These are phyloP conservation scores for Candida boleticola DNA, from an alignment of 805 yeast species.

Conservation along the genomic window DNA sequence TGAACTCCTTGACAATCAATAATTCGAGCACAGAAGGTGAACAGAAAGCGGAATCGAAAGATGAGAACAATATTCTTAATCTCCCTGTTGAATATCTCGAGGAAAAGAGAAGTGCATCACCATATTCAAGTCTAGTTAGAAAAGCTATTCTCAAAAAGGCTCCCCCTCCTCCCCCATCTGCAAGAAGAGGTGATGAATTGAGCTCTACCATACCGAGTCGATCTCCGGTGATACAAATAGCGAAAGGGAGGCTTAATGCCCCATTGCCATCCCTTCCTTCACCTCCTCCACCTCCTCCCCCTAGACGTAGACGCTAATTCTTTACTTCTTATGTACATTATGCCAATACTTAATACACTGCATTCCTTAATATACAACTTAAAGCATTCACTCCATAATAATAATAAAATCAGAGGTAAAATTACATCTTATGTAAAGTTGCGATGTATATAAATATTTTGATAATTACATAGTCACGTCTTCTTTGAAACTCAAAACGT, in stretches of 20 bases:
- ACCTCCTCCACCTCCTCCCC: slow-evolving; percentile 38
- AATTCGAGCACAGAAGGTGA: slow-evolving; percentile 1
- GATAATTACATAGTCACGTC: slow-evolving; percentile 27
- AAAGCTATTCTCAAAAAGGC: slow-evolving; percentile 35
- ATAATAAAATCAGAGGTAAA: background rate
- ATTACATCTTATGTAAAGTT: too few species aligned
- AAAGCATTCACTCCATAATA: too few species aligned
- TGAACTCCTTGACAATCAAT: background rate
- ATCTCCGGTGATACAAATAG: too few species aligned
- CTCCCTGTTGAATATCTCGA: slow-evolving; percentile 31
- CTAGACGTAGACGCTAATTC: slow-evolving; percentile 24
- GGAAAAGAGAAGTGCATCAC: slow-evolving; percentile 16
- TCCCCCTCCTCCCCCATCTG: slow-evolving; percentile 39
- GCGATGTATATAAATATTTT: background rate
- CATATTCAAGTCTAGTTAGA: slow-evolving; percentile 21
- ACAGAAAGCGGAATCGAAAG: background rate
- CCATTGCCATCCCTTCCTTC: slow-evolving; percentile 4
- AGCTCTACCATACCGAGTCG: too few species aligned
- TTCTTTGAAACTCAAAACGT: slow-evolving; percentile 67
- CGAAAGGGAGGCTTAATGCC: background rate
- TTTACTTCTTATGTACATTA: background rate
- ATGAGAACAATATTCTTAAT: slow-evolving; percentile 27
- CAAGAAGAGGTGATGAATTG: slow-evolving; percentile 11
- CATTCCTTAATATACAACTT: background rate
- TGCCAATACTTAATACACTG: too few species aligned